Percentiles rank a stretch among this genome's conserved stretches.
phyloP scores from a whole-genome alignment of 169 alveolate genomes.

The Cryptosporidium meleagridis region DNA sequence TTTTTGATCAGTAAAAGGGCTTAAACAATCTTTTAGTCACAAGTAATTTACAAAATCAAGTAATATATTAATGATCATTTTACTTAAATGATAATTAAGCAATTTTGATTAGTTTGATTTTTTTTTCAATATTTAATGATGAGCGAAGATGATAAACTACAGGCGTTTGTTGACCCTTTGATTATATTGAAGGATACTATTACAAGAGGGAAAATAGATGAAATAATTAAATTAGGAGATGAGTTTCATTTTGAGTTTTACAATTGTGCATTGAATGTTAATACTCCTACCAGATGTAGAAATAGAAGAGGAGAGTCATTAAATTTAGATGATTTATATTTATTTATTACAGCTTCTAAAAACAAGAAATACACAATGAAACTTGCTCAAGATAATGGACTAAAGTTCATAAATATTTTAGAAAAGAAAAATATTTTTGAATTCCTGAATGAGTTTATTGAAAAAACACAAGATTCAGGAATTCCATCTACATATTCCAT shows the following conservation, averaged over 20 bases:
- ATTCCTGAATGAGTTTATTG: conserved; percentile 31
- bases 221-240: neutral
- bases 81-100: neutral
- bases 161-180: conserved; percentile 47
- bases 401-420: conserved; percentile 38
- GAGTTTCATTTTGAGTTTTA: conserved; percentile 36
- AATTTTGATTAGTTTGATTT: neutral
- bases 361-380: conserved; percentile 48
- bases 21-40: no score
- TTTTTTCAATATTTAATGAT: neutral
- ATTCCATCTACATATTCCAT: conserved; percentile 52
- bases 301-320: conserved; percentile 68
- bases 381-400: conserved; percentile 61
- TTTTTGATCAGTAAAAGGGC: no score
- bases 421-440: conserved; percentile 67
- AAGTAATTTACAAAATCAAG: neutral
- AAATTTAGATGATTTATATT: conserved; percentile 41
- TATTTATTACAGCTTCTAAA: conserved; percentile 33
- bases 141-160: conserved; percentile 30
- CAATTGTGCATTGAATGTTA: conserved; percentile 31
- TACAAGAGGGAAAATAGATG: conserved; percentile 42
- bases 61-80: neutral
- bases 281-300: conserved; percentile 65
- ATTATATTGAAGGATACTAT: conserved; percentile 40
- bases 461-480: neutral